Percentiles rank a stretch among this genome's conserved stretches.
These are phyloP conservation scores for Curvularia sp. DNA, from an alignment of 2,329 filamentous ascomycete genomes.

Conservation along the genomic window DNA sequence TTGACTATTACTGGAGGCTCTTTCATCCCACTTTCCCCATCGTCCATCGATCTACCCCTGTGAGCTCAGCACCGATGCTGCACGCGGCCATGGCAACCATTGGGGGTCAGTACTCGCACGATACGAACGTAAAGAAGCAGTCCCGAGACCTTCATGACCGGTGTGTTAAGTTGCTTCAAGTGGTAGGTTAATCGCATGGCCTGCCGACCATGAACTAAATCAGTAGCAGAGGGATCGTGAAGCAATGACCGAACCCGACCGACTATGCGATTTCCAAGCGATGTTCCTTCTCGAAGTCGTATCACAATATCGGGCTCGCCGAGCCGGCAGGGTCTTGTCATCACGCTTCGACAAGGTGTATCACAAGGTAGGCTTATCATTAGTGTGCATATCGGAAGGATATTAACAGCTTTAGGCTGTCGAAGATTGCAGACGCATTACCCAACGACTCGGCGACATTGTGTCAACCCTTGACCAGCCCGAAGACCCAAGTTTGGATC, in stretches of 20 bases:
- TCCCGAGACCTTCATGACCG: constrained; percentile 52
- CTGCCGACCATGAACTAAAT: constrained; percentile 27
- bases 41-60: constrained; percentile 53
- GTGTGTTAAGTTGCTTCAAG: constrained; percentile 52
- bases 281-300: constrained; percentile 54
- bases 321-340: constrained; percentile 49
- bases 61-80: constrained; percentile 53
- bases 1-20: constrained; percentile 56
- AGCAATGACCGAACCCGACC: constrained; percentile 34
- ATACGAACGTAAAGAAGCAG: constrained; percentile 45
- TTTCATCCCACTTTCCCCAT: constrained; percentile 56
- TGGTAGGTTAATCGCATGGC: constrained; percentile 29
- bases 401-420: constrained; percentile 32
- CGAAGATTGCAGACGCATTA: constrained; percentile 27
- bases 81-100: constrained; percentile 55
- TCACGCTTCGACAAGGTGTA: constrained; percentile 51
- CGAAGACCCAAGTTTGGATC: constrained; percentile 31
- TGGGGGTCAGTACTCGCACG: constrained; percentile 52
- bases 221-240: constrained; percentile 37
- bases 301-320: constrained; percentile 53
- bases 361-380: constrained; percentile 34
- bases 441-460: constrained; percentile 28
- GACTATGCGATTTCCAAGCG: constrained; percentile 55
- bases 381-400: neutral
- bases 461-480: constrained; percentile 24